Evolutionary conservation across 1,139 yeast genomes (phyloP).

Genomic region (Blastobotrys capitulatus): DNA sequence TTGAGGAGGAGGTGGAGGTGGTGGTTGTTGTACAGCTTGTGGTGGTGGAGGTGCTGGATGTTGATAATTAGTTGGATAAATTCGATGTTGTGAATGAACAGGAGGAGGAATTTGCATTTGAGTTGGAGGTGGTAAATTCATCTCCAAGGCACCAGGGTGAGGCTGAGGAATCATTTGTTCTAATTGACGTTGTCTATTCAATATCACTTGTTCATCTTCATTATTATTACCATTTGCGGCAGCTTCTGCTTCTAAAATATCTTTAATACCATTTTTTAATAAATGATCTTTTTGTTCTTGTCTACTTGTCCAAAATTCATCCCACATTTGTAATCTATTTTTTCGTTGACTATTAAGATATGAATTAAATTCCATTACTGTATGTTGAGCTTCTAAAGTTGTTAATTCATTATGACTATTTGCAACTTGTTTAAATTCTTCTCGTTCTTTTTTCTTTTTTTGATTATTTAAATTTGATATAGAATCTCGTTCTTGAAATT

Average conservation of each 20-base stretch:
- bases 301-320: conserved; percentile 29
- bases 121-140: conserved; percentile 18
- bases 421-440: not conserved
- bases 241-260: conserved; percentile 11
- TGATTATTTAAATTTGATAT: not conserved
- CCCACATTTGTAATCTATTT: conserved; percentile 29
- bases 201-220: conserved; percentile 9
- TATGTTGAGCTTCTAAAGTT: conserved; percentile 26
- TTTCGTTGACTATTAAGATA: conserved; percentile 27
- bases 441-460: not conserved
- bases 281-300: conserved; percentile 14
- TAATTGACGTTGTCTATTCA: conserved; percentile 8
- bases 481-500: conserved; percentile 22
- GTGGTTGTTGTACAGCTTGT: not conserved
- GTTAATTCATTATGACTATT: conserved; percentile 11
- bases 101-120: conserved; percentile 23
- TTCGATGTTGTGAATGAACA: not conserved
- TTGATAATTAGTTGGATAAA: conserved; percentile 1
- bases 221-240: not conserved
- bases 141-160: conserved; percentile 25
- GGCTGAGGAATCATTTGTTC: conserved; percentile 14
- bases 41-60: conserved; percentile 1
- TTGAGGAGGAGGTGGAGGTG: no score
- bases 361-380: conserved; percentile 30
- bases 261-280: conserved; percentile 14